Base-by-base conservation (phyloP, 345 rosid genomes). In the Pugionium dolabratum region DNA sequence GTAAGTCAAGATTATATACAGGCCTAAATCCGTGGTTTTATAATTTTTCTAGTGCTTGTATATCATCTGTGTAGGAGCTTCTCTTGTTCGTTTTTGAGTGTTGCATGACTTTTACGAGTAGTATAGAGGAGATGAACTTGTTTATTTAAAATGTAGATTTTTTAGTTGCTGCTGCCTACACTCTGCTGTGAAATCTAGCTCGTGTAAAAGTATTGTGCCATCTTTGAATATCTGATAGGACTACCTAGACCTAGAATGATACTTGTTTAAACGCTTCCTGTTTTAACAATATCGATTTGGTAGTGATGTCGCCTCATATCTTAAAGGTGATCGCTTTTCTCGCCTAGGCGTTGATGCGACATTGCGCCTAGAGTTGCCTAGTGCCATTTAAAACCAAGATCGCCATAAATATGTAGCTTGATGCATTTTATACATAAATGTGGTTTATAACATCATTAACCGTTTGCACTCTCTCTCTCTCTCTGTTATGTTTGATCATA, bases 1-100 rank as follows among this genome's bases (percentile, higher is more conserved):
- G 96, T 84, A 76, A 74, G 67, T 42, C 52, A 33, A 10, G 32
- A 26, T 53, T 59, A 7, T 59, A 29, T 36, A 51, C 32, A n/a
- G 5, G 11, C 65, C 42, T n/a, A 39, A 54, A 33, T 27, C 59
- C 3, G 4, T 37, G 9, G 30, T 6, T 55, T 40, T 54, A 3
- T 6, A 26, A 2, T 54, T 33, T 18, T 18, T 18, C 18, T 18
- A 7, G 54, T 44, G 25, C 62, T 29, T 44, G 37, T 52, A 18
- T 18, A 54, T 1, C 30, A 37, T 54, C 6, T 11, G 10, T n/a
- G 11, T 61, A 2, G 46, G 67, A 59, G 44, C n/a, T 35, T 60
- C 27, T 52, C 32, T 48, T 37, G 27, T 43, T 39, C 31, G 42
- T 60, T 27, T 29, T 43, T n/a, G 51, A 8, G 62, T 31, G 54